phyloP scores from a whole-genome alignment of 1,284 basidiomycete genomes.

The Ceratobasidium sp. region DNA sequence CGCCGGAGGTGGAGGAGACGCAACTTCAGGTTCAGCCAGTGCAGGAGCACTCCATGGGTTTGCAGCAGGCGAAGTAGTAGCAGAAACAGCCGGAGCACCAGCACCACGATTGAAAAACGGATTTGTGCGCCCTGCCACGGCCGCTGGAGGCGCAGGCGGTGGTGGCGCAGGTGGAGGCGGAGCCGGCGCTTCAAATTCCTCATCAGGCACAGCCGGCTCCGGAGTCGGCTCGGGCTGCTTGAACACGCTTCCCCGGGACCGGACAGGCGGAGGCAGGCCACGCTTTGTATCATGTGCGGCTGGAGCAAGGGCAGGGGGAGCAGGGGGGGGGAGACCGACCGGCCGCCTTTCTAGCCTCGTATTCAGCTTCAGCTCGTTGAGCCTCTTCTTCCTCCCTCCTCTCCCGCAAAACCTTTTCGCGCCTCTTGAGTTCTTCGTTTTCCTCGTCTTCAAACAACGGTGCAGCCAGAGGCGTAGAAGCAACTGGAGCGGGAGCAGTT shows the following conservation, averaged over 20 bases:
- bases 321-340: conserved; percentile 51
- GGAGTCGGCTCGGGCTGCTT: conserved; percentile 29
- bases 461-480: conserved; percentile 58
- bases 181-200: conserved; percentile 28
- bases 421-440: conserved; percentile 74
- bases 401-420: conserved; percentile 74
- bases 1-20: conserved; percentile 60
- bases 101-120: conserved; percentile 51
- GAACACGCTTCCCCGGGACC: conserved; percentile 23
- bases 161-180: conserved; percentile 29
- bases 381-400: conserved; percentile 71
- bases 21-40: conserved; percentile 31
- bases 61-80: conserved; percentile 47
- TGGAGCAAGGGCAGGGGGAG: conserved; percentile 51
- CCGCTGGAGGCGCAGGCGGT: conserved; percentile 52
- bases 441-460: conserved; percentile 68
- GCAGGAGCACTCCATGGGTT: conserved; percentile 45
- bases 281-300: conserved; percentile 51
- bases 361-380: conserved; percentile 75
- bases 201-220: conserved; percentile 30
- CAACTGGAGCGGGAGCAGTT: conserved; percentile 55
- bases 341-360: conserved; percentile 65
- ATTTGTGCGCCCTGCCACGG: conserved; percentile 49
- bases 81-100: conserved; percentile 54
- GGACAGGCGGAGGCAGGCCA: conserved; percentile 50